A percentile compares a stretch with the other conserved stretches of the same genome.
Evolutionary conservation across 768 basidiomycete species (phyloP).

Genomic region (Amanita jacksonii): DNA sequence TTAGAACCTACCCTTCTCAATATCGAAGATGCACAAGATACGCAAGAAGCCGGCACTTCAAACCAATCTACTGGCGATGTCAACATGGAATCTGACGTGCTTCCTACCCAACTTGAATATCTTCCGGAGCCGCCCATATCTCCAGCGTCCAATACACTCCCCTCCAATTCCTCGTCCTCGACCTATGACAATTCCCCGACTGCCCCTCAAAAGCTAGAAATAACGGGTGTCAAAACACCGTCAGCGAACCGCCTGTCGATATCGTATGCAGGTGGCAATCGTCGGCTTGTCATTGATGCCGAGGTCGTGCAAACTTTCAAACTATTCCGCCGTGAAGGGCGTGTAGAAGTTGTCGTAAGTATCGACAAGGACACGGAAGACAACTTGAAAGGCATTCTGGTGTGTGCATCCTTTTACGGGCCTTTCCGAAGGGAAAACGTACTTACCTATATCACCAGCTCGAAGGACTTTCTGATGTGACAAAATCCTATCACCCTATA

Average conservation of each 20-base stretch:
- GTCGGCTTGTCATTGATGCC: constrained; percentile 83
- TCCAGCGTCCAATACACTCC: constrained; percentile 40
- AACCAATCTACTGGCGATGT: constrained; percentile 11
- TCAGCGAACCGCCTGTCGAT: constrained; percentile 89
- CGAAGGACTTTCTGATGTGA: constrained; percentile 62
- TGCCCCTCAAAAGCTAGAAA: constrained; percentile 24
- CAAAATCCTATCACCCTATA: constrained; percentile 61
- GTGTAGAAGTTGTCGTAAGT: constrained; percentile 72
- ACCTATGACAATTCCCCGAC: constrained; percentile 38
- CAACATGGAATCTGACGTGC: constrained; percentile 8
- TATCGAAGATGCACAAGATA: constrained; percentile 19
- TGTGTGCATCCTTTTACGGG: too few species aligned
- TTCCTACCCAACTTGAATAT: constrained; percentile 30
- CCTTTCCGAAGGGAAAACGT: too few species aligned
- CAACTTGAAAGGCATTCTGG: constrained; percentile 66
- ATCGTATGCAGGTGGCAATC: constrained; percentile 84
- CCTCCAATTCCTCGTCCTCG: constrained; percentile 30
- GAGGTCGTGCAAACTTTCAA: constrained; percentile 75
- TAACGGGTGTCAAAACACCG: constrained; percentile 37
- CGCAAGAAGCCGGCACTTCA: constrained; percentile 14
- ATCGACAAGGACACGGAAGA: constrained; percentile 45
- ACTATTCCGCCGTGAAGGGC: constrained; percentile 73
- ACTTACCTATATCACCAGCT: constrained; percentile 34
- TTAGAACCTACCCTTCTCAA: constrained; percentile 44
- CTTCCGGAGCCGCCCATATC: constrained; percentile 53